A percentile compares a stretch with the other conserved stretches of the same genome.
Evolutionary conservation across 176 grass and related monocot species (phyloP).

Genomic region (Themeda triandra): DNA sequence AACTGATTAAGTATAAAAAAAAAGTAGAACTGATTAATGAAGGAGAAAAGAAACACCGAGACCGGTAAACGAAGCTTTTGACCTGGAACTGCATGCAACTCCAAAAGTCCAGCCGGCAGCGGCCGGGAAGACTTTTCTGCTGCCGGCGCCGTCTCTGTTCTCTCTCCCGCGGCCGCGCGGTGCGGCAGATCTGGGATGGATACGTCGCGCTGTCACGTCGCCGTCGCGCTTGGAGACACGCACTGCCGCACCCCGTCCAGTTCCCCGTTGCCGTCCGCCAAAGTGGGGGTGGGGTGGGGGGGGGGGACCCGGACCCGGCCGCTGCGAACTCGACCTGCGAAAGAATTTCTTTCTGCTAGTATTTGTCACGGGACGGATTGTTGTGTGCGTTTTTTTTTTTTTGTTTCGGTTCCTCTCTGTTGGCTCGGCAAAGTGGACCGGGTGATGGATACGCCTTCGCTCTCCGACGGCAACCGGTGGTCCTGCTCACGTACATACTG

Average conservation of each 20-base stretch:
- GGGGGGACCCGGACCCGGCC: no score
- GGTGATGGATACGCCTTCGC: not conserved
- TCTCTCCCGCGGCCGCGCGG: no score
- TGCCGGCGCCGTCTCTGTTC: no score
- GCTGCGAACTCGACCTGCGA: not conserved
- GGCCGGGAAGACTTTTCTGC: no score
- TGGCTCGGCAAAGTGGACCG: not conserved
- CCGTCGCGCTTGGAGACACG: constrained; percentile 16
- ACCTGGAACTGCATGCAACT: not conserved
- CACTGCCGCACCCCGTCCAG: no score
- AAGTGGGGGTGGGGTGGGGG: no score
- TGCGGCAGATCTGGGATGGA: constrained; percentile 17
- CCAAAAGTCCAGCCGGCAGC: not conserved
- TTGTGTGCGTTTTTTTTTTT: no score
- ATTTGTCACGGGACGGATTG: not conserved
- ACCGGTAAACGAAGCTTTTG: not conserved
- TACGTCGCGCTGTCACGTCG: constrained; percentile 41
- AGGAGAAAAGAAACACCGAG: not conserved
- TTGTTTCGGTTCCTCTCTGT: not conserved
- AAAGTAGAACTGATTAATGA: no score
- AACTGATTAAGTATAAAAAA: no score
- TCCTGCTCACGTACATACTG: not conserved
- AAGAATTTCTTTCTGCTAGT: not conserved
- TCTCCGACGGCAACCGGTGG: constrained; percentile 6
- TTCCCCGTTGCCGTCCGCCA: not conserved